These are phyloP conservation scores for Coniferiporia sulphurascens DNA, from an alignment of 1,284 basidiomycete genomes.

Conservation along the genomic window DNA sequence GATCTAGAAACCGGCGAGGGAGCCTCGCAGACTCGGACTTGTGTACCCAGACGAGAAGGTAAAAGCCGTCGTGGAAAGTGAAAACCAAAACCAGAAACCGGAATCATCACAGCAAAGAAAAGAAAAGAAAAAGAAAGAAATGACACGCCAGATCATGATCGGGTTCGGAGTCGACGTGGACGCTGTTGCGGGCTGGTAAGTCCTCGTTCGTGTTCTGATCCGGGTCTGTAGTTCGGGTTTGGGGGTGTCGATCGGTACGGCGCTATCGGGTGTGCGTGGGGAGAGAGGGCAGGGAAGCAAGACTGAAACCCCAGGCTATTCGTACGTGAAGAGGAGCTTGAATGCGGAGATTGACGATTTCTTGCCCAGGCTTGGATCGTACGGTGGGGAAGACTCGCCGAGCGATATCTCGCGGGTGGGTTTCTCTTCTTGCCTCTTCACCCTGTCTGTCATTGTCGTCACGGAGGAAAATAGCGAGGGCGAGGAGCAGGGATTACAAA, in stretches of 20 bases:
- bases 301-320: no score
- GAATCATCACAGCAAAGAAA: no score
- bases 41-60: no score
- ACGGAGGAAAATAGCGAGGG: no score
- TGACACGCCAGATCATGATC: constrained; percentile 32
- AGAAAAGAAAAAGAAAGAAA: background rate
- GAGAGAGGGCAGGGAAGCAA: no score
- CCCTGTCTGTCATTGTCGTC: background rate
- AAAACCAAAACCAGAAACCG: no score
- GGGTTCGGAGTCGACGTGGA: constrained; percentile 61
- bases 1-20: no score
- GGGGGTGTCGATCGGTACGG: no score
- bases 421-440: background rate
- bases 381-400: constrained; percentile 58
- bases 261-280: no score
- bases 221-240: background rate
- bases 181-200: constrained; percentile 59
- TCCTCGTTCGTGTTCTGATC: background rate
- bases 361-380: background rate
- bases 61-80: no score
- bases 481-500: background rate
- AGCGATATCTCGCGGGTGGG: constrained; percentile 57
- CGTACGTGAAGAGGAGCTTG: background rate
- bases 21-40: no score
- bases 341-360: background rate